phyloP scores from a whole-genome alignment of 768 basidiomycete species.

The Boletellus emodensis region DNA sequence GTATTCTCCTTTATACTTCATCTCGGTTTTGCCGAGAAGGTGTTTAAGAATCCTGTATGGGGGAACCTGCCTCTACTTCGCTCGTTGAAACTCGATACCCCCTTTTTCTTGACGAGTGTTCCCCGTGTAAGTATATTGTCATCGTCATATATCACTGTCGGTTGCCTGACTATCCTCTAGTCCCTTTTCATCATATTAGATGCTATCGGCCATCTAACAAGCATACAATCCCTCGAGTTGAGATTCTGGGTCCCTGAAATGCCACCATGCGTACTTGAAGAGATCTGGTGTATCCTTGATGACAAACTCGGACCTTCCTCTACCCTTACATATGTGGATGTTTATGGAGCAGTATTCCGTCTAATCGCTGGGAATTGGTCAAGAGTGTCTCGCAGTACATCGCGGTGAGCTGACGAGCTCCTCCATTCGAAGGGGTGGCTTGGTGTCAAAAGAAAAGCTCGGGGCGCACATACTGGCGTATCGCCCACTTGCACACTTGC shows the following conservation, averaged over 20 bases:
- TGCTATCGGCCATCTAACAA: not conserved
- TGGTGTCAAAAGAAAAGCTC: too few species aligned
- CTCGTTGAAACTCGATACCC: conserved; percentile 3
- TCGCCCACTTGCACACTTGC: too few species aligned
- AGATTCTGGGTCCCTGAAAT: too few species aligned
- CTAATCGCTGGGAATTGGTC: conserved; percentile 2
- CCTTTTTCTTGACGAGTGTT: not conserved
- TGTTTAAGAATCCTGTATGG: conserved; percentile 1
- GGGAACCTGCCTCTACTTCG: conserved; percentile 1
- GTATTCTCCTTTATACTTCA: not conserved
- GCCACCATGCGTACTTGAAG: not conserved
- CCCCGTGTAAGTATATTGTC: not conserved
- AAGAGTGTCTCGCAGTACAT: not conserved
- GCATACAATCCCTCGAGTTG: conserved; percentile 2
- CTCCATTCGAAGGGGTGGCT: too few species aligned
- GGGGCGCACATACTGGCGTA: too few species aligned
- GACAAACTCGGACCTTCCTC: not conserved
- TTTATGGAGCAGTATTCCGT: not conserved
- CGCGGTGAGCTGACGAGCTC: not conserved
- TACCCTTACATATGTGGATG: not conserved
- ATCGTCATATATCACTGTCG: not conserved
- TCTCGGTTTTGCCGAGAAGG: not conserved
- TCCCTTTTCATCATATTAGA: not conserved
- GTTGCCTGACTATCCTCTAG: conserved; percentile 5
- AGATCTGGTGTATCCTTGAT: not conserved